Evolutionary conservation across 169 alveolate genomes (phyloP).

Genomic region (Neospora caninum): DNA sequence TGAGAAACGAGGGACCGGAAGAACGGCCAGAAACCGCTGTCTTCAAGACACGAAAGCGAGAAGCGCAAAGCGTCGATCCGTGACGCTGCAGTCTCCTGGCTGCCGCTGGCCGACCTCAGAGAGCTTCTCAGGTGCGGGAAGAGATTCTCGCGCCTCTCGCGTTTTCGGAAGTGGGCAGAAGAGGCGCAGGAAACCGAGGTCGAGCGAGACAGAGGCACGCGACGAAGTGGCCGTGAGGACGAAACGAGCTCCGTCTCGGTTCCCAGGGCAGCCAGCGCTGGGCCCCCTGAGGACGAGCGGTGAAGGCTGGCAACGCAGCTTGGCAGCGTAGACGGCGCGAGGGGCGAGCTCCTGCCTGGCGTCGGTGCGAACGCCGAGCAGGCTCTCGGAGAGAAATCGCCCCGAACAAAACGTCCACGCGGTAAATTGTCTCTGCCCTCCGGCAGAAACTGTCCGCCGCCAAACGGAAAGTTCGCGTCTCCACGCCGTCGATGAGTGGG

Average conservation of each 20-base stretch:
- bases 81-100: neutral
- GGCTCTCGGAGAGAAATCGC: too few relatives aligned
- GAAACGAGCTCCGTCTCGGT: too few relatives aligned
- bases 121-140: neutral
- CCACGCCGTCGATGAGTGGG: neutral
- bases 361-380: too few relatives aligned
- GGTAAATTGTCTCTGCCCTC: too few relatives aligned
- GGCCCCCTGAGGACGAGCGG: neutral
- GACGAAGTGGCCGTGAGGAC: neutral
- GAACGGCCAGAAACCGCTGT: constrained; percentile 61
- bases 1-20: neutral
- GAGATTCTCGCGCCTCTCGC: neutral
- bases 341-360: too few relatives aligned
- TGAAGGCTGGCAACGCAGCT: too few relatives aligned
- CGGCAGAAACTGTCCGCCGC: too few relatives aligned
- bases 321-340: too few relatives aligned
- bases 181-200: neutral
- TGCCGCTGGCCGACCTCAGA: neutral
- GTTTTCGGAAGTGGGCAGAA: neutral
- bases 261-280: too few relatives aligned
- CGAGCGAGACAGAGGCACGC: neutral
- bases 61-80: constrained; percentile 21
- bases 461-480: too few relatives aligned
- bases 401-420: too few relatives aligned
- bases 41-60: constrained; percentile 28